Conservation (phyloP, 768 basidiomycete genomes). For the Boletales sp. region DNA sequence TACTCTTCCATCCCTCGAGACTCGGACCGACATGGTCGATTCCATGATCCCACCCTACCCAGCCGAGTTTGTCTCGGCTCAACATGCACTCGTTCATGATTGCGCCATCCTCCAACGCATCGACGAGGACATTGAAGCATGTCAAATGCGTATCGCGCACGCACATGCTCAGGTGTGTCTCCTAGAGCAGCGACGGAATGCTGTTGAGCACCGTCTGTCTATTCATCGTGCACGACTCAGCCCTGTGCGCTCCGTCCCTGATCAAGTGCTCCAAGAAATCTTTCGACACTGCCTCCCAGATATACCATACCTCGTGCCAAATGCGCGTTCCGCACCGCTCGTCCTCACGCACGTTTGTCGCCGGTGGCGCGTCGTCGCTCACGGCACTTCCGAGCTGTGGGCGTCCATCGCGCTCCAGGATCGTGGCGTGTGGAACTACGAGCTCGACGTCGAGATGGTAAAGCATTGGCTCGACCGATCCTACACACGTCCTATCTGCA, state of each 20-base stretch:
- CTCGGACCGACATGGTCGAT: slow-evolving; percentile 15
- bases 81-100: slow-evolving; percentile 17
- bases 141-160: slow-evolving; percentile 12
- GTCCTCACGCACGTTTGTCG: slow-evolving; percentile 32
- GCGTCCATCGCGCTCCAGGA: slow-evolving; percentile 26
- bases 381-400: slow-evolving; percentile 32
- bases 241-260: slow-evolving; percentile 26
- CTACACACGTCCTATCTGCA: slow-evolving; percentile 18
- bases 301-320: slow-evolving; percentile 20
- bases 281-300: slow-evolving; percentile 26
- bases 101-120: slow-evolving; percentile 13
- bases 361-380: slow-evolving; percentile 28
- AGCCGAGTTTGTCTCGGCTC: slow-evolving; percentile 17
- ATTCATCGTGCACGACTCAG: slow-evolving; percentile 27
- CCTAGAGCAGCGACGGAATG: slow-evolving; percentile 18
- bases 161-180: slow-evolving; percentile 12
- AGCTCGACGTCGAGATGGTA: slow-evolving; percentile 24
- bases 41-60: slow-evolving; percentile 20
- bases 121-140: slow-evolving; percentile 16
- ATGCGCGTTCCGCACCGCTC: slow-evolving; percentile 24
- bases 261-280: slow-evolving; percentile 32
- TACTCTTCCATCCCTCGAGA: background rate
- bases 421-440: slow-evolving; percentile 28
- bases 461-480: slow-evolving; percentile 20
- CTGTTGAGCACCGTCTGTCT: slow-evolving; percentile 13